These are phyloP conservation scores for Stephanodiscus triporus DNA, from an alignment of 108 stramenopile species.

Conservation along the genomic window DNA sequence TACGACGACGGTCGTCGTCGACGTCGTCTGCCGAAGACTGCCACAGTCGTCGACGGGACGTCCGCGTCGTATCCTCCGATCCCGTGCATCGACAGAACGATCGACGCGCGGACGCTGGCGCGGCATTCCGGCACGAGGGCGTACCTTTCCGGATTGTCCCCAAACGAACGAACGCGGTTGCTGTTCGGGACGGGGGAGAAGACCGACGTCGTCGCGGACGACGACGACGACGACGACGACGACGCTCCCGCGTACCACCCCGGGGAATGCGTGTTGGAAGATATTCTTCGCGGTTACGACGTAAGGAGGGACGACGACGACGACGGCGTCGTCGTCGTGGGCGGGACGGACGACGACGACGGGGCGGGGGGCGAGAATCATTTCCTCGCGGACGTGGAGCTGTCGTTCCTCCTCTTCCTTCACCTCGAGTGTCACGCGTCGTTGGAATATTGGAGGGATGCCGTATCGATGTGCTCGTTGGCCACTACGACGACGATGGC, in stretches of 20 bases:
- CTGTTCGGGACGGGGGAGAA: slow-evolving; percentile 28
- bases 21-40: background rate
- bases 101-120: slow-evolving; percentile 38
- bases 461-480: slow-evolving; percentile 53
- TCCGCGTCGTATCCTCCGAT: slow-evolving; percentile 64
- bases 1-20: slow-evolving; percentile 5
- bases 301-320: slow-evolving; percentile 17
- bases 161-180: slow-evolving; percentile 59
- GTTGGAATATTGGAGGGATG: slow-evolving; percentile 82
- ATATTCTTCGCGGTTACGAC: slow-evolving; percentile 53
- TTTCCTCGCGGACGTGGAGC: slow-evolving; percentile 79
- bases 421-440: slow-evolving; percentile 76
- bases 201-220: background rate
- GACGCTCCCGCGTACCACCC: slow-evolving; percentile 11
- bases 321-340: slow-evolving; percentile 10
- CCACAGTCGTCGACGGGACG: slow-evolving; percentile 50
- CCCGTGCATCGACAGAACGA: slow-evolving; percentile 64
- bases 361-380: slow-evolving; percentile 1
- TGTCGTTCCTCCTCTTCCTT: slow-evolving; percentile 72
- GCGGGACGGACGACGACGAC: slow-evolving; percentile 7
- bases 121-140: slow-evolving; percentile 69
- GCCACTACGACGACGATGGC: background rate
- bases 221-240: background rate
- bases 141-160: slow-evolving; percentile 57
- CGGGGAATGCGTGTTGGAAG: slow-evolving; percentile 47